Percentiles rank a stretch among this genome's conserved stretches.
phyloP scores from a whole-genome alignment of 1,284 basidiomycete genomes.

The Melampsora americana region DNA sequence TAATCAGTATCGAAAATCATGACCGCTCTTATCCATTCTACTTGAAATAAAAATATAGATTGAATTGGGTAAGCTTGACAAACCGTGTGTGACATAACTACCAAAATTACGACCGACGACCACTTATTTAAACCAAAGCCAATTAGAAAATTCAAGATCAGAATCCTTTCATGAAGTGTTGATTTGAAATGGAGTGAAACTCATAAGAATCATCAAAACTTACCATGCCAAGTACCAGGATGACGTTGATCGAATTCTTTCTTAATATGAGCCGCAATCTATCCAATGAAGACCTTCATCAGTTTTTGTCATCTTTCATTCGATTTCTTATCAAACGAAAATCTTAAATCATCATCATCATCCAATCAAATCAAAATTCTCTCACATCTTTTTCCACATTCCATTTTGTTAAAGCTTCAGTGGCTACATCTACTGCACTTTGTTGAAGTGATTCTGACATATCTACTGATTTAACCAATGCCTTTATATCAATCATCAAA shows the following conservation, averaged over 20 bases:
- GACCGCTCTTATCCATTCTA: neutral
- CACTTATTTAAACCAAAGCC: neutral
- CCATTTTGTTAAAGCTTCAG: slow-evolving; percentile 40
- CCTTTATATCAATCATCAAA: slow-evolving; percentile 2
- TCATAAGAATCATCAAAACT: neutral
- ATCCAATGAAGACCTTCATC: neutral
- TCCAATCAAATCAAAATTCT: neutral
- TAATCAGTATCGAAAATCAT: neutral
- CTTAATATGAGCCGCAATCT: slow-evolving; percentile 42
- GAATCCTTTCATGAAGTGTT: too few relatives aligned
- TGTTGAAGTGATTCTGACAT: slow-evolving; percentile 41
- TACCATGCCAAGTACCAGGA: slow-evolving; percentile 42
- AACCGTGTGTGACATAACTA: slow-evolving; percentile 43
- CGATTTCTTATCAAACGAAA: too few relatives aligned
- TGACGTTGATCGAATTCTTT: slow-evolving; percentile 40
- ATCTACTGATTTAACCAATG: slow-evolving; percentile 38
- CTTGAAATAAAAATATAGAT: neutral
- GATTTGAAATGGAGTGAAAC: too few relatives aligned
- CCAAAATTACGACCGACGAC: slow-evolving; percentile 29
- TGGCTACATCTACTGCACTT: slow-evolving; percentile 30
- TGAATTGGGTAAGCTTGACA: neutral
- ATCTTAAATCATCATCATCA: neutral
- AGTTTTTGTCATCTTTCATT: too few relatives aligned
- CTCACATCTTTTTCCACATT: slow-evolving; percentile 43
- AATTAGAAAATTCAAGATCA: too few relatives aligned